Base-by-base conservation (phyloP, 139 green algal genomes). In the Asterochloris sp. region DNA sequence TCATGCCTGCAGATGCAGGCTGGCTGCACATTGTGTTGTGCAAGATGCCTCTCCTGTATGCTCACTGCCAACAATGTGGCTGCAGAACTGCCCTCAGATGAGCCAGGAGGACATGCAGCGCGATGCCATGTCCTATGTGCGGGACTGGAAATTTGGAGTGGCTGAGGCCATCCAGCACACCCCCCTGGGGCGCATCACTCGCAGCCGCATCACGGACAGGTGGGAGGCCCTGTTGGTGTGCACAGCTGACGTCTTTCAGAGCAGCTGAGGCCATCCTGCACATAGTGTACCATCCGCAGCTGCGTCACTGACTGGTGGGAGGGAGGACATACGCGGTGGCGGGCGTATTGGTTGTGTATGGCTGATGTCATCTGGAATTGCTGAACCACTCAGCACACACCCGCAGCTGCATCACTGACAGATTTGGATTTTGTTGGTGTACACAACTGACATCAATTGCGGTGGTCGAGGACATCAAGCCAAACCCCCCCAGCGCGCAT, bases 181-280 rank as follows among this genome's bases (percentile, higher is more conserved):
- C 6, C 78, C 82, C 0, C 60, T 73, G 0, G 88, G 86, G 11
- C 63, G 24, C 71, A 81, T 95, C 28, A 83, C 62, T 26, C 83
- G 90, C 28, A 84, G 76, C 76, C 67, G 82, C 54, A 85, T 95
- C 29, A 80, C 74, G n/a, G 91, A 95, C 83, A 89, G 91, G 86
- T 89, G 47, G 21, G 84, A n/a, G 79, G 15, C 6, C 73, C 69
- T 47, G 27, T 14, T 47, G n/a, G 28, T 27, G 38, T 77, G 73
- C 26, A 77, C 69, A 47, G 29, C 24, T 16, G 14, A n/a, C 21
- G 13, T 76, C n/a, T 8, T 54, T 71, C 17, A 21, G 21, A 8
- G 1, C 66, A 71, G 21, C 8, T 6, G 10, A 24, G 66, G 19
- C 17, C 21, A 26, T 21, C 66, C 66, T 71, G 66, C 66, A 12